Conservation (phyloP, 805 yeast genomes). For the Pichia nakasei region DNA sequence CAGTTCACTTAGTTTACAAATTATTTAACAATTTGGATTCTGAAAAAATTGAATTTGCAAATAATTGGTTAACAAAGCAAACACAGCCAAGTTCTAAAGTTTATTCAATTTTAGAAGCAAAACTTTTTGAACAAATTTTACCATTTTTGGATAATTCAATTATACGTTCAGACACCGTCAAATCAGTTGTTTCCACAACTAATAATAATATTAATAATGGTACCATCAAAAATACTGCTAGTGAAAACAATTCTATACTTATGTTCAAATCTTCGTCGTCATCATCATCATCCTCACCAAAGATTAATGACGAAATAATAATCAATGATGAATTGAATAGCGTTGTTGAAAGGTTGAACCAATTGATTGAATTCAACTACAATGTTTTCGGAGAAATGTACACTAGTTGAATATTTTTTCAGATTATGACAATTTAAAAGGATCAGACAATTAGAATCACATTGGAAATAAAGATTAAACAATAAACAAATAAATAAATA, state of each 20-base stretch:
- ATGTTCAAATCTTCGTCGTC: no score
- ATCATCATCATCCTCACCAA: no score
- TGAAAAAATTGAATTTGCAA: conserved; percentile 50
- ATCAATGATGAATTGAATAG: conserved; percentile 46
- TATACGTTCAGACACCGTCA: background rate
- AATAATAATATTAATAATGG: background rate
- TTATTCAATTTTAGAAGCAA: conserved; percentile 66
- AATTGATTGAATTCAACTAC: conserved; percentile 72
- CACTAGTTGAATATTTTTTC: conserved; percentile 2
- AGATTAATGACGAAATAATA: conserved; percentile 18
- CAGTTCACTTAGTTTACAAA: conserved; percentile 54
- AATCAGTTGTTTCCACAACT: background rate
- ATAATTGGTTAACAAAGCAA: conserved; percentile 76
- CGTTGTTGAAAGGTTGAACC: conserved; percentile 51
- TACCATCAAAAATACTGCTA: background rate
- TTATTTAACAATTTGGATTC: conserved; percentile 21
- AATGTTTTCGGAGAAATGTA: conserved; percentile 73
- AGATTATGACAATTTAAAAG: no score
- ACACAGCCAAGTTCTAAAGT: conserved; percentile 77
- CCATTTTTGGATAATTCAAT: conserved; percentile 2
- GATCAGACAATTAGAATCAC: no score
- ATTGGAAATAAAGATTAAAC: no score
- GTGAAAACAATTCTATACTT: background rate
- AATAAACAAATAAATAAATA: no score
- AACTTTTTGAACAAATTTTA: conserved; percentile 26